These are phyloP conservation scores for Elaeagnus macrophylla DNA, from an alignment of 306 rosid genomes.

Conservation along the genomic window DNA sequence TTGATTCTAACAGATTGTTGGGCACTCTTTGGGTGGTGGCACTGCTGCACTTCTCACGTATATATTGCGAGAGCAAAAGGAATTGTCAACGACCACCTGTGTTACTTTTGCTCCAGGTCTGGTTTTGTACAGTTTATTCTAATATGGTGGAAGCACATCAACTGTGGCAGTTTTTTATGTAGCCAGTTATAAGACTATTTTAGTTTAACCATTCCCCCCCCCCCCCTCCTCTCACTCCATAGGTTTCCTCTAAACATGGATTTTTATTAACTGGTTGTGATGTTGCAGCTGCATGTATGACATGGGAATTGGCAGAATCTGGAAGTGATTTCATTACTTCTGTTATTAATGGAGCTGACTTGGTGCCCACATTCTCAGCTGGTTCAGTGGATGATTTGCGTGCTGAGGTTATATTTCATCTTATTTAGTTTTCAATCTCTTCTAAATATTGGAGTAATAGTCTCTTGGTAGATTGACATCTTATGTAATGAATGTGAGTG, in stretches of 20 bases:
- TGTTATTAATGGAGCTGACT: conserved; percentile 85
- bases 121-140: conserved; percentile 3
- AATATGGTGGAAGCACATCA: background rate
- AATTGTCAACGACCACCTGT: conserved; percentile 58
- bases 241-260: background rate
- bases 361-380: conserved; percentile 95
- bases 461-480: too few relatives aligned
- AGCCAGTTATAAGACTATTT: too few relatives aligned
- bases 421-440: background rate
- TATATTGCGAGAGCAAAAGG: conserved; percentile 78
- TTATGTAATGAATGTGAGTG: too few relatives aligned
- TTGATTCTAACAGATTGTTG: conserved; percentile 55
- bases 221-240: background rate
- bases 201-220: background rate
- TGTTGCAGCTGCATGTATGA: conserved; percentile 93
- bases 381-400: conserved; percentile 93
- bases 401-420: conserved; percentile 44
- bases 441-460: too few relatives aligned
- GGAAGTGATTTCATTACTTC: conserved; percentile 66
- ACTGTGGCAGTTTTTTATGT: too few relatives aligned
- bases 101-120: conserved; percentile 94
- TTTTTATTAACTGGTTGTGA: conserved; percentile 23
- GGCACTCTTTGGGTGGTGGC: conserved; percentile 98
- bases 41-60: conserved; percentile 92
- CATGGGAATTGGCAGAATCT: conserved; percentile 96